These are phyloP conservation scores for Kwoniella dendrophila DNA, from an alignment of 768 basidiomycete species.

Conservation along the genomic window DNA sequence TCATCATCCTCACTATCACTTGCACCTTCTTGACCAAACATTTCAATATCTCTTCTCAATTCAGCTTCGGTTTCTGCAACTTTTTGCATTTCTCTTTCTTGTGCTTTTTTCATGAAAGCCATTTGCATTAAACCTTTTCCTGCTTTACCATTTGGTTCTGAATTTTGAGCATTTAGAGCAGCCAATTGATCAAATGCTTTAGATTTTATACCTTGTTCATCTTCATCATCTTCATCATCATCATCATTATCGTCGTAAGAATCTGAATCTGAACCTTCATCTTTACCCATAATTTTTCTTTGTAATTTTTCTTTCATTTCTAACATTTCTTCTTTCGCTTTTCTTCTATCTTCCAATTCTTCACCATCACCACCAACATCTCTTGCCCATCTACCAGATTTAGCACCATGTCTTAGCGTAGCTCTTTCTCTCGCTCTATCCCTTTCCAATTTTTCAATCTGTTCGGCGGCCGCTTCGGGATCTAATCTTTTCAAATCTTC, in stretches of 20 bases:
- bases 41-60: slow-evolving; percentile 70
- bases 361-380: slow-evolving; percentile 49
- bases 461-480: slow-evolving; percentile 61
- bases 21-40: slow-evolving; percentile 51
- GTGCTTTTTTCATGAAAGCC: slow-evolving; percentile 98
- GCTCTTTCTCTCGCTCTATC: slow-evolving; percentile 85
- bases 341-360: slow-evolving; percentile 67
- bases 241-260: too few species aligned
- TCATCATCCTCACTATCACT: slow-evolving; percentile 56
- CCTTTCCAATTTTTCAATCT: slow-evolving; percentile 69
- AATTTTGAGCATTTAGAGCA: slow-evolving; percentile 58
- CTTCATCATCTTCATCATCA: slow-evolving; percentile 59
- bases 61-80: slow-evolving; percentile 71
- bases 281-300: slow-evolving; percentile 66
- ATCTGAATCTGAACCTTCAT: slow-evolving; percentile 33
- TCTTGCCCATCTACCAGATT: slow-evolving; percentile 63
- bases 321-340: slow-evolving; percentile 83
- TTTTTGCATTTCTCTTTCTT: slow-evolving; percentile 66
- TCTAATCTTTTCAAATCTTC: slow-evolving; percentile 62
- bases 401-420: slow-evolving; percentile 83
- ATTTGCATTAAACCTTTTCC: slow-evolving; percentile 81
- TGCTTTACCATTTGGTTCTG: slow-evolving; percentile 43
- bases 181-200: slow-evolving; percentile 77
- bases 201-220: slow-evolving; percentile 64
- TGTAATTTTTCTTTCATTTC: slow-evolving; percentile 76